Evolutionary conservation across 345 rosid genomes (phyloP).

Genomic region (Arabis alpina): DNA sequence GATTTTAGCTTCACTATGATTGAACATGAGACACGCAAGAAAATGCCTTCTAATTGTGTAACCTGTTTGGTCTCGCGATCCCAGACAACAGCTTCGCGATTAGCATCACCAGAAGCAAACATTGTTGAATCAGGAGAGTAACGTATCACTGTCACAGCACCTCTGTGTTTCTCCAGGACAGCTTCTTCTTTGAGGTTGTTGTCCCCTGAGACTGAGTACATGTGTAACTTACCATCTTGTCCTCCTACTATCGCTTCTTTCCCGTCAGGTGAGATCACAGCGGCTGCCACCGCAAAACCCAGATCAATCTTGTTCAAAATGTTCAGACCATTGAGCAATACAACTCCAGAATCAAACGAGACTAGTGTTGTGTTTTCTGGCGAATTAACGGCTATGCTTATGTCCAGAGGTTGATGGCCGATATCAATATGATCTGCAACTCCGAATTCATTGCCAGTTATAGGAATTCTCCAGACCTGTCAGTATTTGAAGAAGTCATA

Average conservation of each 20-base stretch:
- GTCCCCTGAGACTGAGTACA: slow-evolving; percentile 61
- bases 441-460: slow-evolving; percentile 51
- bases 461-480: slow-evolving; percentile 65
- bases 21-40: not conserved
- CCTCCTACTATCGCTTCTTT: slow-evolving; percentile 73
- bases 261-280: slow-evolving; percentile 69
- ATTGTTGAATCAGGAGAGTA: slow-evolving; percentile 73
- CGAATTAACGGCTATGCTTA: slow-evolving; percentile 56
- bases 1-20: slow-evolving; percentile 2
- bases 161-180: slow-evolving; percentile 72
- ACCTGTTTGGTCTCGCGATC: slow-evolving; percentile 69
- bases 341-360: slow-evolving; percentile 62
- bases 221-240: slow-evolving; percentile 72
- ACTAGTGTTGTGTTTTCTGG: slow-evolving; percentile 52
- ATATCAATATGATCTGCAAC: slow-evolving; percentile 54
- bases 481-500: not conserved
- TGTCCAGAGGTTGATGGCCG: slow-evolving; percentile 64
- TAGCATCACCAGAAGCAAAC: slow-evolving; percentile 77
- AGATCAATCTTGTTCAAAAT: slow-evolving; percentile 54
- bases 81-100: slow-evolving; percentile 77
- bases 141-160: slow-evolving; percentile 61
- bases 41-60: not conserved
- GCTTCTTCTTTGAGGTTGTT: slow-evolving; percentile 58
- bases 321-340: slow-evolving; percentile 56
- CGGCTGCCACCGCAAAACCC: slow-evolving; percentile 62